Base-by-base conservation (phyloP, 345 rosid genomes). In the Brassica nigra region DNA sequence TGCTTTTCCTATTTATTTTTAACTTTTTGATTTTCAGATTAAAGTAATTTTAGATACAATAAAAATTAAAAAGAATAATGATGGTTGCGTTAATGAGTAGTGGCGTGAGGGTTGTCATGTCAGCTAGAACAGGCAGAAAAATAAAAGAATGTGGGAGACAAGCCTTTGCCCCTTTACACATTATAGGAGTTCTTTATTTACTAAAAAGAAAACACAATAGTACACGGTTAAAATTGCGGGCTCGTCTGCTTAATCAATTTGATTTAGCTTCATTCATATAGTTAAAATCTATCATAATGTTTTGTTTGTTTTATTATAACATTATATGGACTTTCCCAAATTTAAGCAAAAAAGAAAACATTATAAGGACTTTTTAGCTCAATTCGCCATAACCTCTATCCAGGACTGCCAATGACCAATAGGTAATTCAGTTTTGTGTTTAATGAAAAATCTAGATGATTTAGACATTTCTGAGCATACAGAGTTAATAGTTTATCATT, bases 131-230 rank as follows among this genome's bases (percentile, higher is more conserved):
- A 73, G 65, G 57, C 16, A 42, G 75, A 16, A 54, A 80, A 15
- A 62, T 1, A 67, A 74, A 68, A 81, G 86, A 91, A 86, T 84
- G 90, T 86, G 92, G 90, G 90, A 82, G 93, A 87, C 92, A 88
- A 49, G 76, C 80, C 55, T 80, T 80, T 55, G 68, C 71, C 54
- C 23, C 58, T 80, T 74, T 64, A 68, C 30, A 69, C 62, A 74
- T 62, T 80, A 62, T 70, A 27, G 52, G 71, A 73, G 44, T 58
- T 73, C 34, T 79, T 65, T 66, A 33, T 57, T 66, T 79, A 73
- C 61, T 34, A 62, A 12, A 44, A 39, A 14, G 54, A 12, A 44
- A 71, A 71, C 6, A 62, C 29, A 27, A 74, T 68, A 61, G 70
- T 74, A 61, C 75, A 62, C 34, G 18, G 30, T 37, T 37, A 37